Percentiles rank a stretch among this genome's conserved stretches.
Evolutionary conservation across 192 early-diverging fungal species (phyloP).

Genomic region (Entomortierella beljakovae): DNA sequence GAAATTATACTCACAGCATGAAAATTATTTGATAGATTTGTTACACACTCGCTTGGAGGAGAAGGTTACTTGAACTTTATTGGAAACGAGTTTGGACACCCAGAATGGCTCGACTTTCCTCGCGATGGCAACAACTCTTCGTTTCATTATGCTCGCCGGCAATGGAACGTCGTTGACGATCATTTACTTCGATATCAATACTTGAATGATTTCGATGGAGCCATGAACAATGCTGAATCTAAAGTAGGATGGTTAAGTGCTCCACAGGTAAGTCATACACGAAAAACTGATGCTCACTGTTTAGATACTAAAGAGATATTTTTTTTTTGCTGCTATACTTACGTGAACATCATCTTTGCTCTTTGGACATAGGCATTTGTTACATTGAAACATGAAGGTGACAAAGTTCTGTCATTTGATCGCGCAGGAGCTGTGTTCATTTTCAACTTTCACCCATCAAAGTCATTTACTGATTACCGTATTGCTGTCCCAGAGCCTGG

Average conservation of each 20-base stretch:
- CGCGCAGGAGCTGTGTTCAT: slow-evolving; percentile 89
- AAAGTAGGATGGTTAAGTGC: slow-evolving; percentile 75
- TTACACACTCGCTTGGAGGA: slow-evolving; percentile 92
- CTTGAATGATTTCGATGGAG: slow-evolving; percentile 89
- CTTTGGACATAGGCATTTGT: slow-evolving; percentile 71
- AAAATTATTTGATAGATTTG: slow-evolving; percentile 59
- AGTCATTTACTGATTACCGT: slow-evolving; percentile 90
- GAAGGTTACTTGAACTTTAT: slow-evolving; percentile 98
- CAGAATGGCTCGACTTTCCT: slow-evolving; percentile 99
- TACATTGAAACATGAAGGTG: slow-evolving; percentile 88
- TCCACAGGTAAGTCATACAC: slow-evolving; percentile 62
- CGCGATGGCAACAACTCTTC: slow-evolving; percentile 90
- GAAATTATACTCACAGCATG: not conserved
- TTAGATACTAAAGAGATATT: not conserved
- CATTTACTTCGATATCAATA: slow-evolving; percentile 90
- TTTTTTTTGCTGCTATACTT: not conserved
- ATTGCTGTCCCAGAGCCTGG: slow-evolving; percentile 80
- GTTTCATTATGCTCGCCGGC: slow-evolving; percentile 94
- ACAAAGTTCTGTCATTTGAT: slow-evolving; percentile 96
- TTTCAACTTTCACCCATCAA: slow-evolving; percentile 94
- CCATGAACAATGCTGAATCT: slow-evolving; percentile 86
- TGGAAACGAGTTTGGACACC: slow-evolving; percentile 99
- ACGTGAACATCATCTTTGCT: not conserved
- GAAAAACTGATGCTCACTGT: not conserved
- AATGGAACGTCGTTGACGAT: slow-evolving; percentile 96